Evolutionary conservation across 2,329 filamentous ascomycete species (phyloP), one percentile per base, ranked within the genome.

Genomic region (Colletotrichum gloeosporioides): DNA sequence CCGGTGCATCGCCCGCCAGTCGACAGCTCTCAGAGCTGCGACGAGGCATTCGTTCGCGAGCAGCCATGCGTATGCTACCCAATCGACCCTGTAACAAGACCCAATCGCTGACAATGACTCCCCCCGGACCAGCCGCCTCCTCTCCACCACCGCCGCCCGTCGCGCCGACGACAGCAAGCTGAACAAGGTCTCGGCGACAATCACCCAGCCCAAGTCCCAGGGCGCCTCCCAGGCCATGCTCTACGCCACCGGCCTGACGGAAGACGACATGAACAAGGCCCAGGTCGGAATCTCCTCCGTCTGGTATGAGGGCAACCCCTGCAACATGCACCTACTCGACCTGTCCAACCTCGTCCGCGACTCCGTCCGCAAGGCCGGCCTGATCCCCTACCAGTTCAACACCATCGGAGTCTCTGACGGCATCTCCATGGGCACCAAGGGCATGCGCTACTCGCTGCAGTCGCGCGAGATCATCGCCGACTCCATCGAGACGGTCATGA

Each of bases 141-240:
- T 92, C 69, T 90, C 88, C 55, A 85, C 87, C 61, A 90, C 91
- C 22, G 80, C 89, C 34, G 83, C 88, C 79, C 85, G 87, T 78
- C 87, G 83, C 79, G 82, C 84, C 80, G 87, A 92, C 79, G 87
- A 92, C 76, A 87, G 92, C 75, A 85, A 89, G 80, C 91, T 98
- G 85, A 99, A 99, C 90, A 95, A 92, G 85, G 89, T 96, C 83
- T 98, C 96, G 77, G 89, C 92, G 77, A 86, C 89, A 84, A 96
- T 99, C 88, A 99, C 97, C 31, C 96, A 99, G 87, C 96, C 96
- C 84, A 99, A 98, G 89, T 97, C 96, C 39, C 97, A 99, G 89
- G 97, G 97, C 80, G 97, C 98, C 71, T 99, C 97, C 57, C 97
- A 99, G 89, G 97, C 98, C 79, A 99, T 99, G 98, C 90, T 99